Base-by-base conservation (phyloP, 1,284 basidiomycete genomes). In the Anthracocystis setariae region DNA sequence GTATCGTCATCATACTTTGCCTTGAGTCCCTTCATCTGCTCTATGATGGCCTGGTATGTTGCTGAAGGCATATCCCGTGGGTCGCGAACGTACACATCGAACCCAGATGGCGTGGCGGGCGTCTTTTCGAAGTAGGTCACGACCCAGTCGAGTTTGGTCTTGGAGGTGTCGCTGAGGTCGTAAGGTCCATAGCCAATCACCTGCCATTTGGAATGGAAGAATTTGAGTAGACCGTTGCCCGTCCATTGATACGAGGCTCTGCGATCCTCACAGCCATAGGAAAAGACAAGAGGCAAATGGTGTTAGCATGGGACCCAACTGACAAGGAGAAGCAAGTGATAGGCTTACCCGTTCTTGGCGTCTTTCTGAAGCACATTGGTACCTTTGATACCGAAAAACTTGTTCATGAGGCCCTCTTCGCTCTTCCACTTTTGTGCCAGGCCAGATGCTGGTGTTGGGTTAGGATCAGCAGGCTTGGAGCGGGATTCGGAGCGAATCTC, bases 101-200 rank as follows among this genome's bases (percentile, higher is more conserved):
- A 65, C 9, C 71, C 71, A 4, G 62, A 44, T 2, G 65, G 65
- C 3, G 71, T 73, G 1, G 60, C 66, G 5, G 56, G 67, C 0
- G 71, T 73, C 45, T 73, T 73, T 39, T 73, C 62, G 44, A 73
- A 73, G 49, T 73, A 73, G 12, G 71, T 73, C 12, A 73, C 63
- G 29, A 73, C 21, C 65, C 64, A 73, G 44, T 69, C 65, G 44
- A 69, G 64, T 23, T 62, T 52, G 10, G 55, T 65, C 8, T 55
- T 54, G 10, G 51, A 55, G 0, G 55, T 53, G n/a, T 72, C 64
- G 29, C 43, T 39, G 24, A 67, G 59, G 47, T 72, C 64, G 69
- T 72, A 72, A 8, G 63, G 63, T 3, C 69, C 69, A 25, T 72
- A 73, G 40, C 67, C 67, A 20, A 73, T 69, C 21, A 73, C 57